Evolutionary conservation across 1,284 basidiomycete species (phyloP).

Genomic region (Fomitopsis palustris): DNA sequence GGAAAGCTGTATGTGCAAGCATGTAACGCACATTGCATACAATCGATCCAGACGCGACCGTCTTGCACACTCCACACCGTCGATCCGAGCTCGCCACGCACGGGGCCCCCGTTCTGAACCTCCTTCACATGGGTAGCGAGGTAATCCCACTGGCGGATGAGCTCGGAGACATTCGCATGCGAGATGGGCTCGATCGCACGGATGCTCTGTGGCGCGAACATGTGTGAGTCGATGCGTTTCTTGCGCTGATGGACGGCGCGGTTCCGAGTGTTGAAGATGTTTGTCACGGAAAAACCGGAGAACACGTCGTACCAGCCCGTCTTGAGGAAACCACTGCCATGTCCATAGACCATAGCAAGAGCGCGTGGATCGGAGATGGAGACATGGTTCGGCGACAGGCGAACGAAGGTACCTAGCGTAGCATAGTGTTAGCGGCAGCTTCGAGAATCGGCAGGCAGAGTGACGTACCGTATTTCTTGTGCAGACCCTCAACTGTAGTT

Average conservation of each 20-base stretch:
- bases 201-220: slow-evolving; percentile 78
- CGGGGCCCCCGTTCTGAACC: not conserved
- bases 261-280: slow-evolving; percentile 67
- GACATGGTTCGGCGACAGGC: slow-evolving; percentile 80
- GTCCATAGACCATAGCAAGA: slow-evolving; percentile 66
- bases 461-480: slow-evolving; percentile 63
- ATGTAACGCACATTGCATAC: slow-evolving; percentile 63
- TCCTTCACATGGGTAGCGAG: slow-evolving; percentile 36
- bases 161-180: slow-evolving; percentile 48
- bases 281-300: slow-evolving; percentile 58
- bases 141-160: slow-evolving; percentile 72
- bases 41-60: slow-evolving; percentile 65
- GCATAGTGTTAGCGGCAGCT: not conserved
- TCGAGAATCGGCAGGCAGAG: not conserved
- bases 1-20: too few relatives aligned
- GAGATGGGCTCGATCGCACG: slow-evolving; percentile 75
- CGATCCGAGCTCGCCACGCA: slow-evolving; percentile 58
- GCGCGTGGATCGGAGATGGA: slow-evolving; percentile 77
- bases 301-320: slow-evolving; percentile 65
- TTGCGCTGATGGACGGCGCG: slow-evolving; percentile 79
- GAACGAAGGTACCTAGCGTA: slow-evolving; percentile 63
- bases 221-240: slow-evolving; percentile 80
- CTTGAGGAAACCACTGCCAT: slow-evolving; percentile 72
- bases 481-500: slow-evolving; percentile 64
- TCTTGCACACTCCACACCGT: slow-evolving; percentile 53